Evolutionary conservation across 2,329 filamentous ascomycete genomes (phyloP).

Genomic region (Teratosphaeria pseudoeucalypti): DNA sequence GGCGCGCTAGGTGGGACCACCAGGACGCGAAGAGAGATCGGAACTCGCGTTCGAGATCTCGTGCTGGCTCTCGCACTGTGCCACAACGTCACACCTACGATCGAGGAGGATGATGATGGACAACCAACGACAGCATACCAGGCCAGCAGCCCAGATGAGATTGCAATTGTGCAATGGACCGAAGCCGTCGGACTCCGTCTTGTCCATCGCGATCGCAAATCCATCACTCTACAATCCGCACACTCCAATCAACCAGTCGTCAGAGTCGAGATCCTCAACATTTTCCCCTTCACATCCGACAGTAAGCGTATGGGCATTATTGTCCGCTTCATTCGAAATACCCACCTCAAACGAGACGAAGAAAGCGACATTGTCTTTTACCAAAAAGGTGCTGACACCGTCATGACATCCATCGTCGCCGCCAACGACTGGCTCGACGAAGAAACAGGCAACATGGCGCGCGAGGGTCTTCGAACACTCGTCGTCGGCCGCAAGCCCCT

Average conservation of each 20-base stretch:
- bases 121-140: conserved; percentile 75
- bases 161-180: conserved; percentile 93
- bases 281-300: conserved; percentile 96
- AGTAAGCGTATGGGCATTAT: conserved; percentile 98
- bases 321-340: conserved; percentile 57
- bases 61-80: conserved; percentile 86
- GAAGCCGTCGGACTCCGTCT: conserved; percentile 83
- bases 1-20: conserved; percentile 35
- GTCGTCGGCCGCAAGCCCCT: conserved; percentile 89
- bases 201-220: conserved; percentile 73
- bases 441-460: conserved; percentile 98
- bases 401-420: conserved; percentile 92
- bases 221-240: conserved; percentile 70
- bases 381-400: conserved; percentile 95
- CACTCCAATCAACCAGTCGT: conserved; percentile 66
- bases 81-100: conserved; percentile 92
- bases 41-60: conserved; percentile 82
- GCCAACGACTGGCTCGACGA: conserved; percentile 98
- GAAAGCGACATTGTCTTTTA: conserved; percentile 92
- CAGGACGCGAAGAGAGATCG: conserved; percentile 83
- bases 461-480: conserved; percentile 85
- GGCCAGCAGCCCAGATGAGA: conserved; percentile 94
- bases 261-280: conserved; percentile 76
- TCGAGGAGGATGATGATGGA: conserved; percentile 61
- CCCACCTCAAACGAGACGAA: conserved; percentile 37